Percentiles rank a stretch among this genome's conserved stretches.
Evolutionary conservation across 371 early-diverging fungal genomes (phyloP).

Genomic region (Syncephalastrum racemosum): DNA sequence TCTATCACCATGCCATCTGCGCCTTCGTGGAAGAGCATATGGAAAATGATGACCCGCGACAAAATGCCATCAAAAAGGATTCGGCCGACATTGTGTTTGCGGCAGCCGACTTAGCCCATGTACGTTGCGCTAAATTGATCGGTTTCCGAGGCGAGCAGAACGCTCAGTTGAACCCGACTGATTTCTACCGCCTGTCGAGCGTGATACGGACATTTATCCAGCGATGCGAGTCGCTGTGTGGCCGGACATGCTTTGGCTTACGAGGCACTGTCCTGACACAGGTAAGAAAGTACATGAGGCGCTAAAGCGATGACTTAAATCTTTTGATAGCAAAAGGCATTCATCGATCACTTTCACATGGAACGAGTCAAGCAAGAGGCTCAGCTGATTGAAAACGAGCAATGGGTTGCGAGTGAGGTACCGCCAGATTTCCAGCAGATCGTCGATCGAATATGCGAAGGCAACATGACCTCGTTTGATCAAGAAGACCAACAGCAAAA

Average conservation of each 20-base stretch:
- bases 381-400: conserved; percentile 90
- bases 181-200: conserved; percentile 80
- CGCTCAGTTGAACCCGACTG: conserved; percentile 79
- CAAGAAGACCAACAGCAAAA: conserved; percentile 1
- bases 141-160: conserved; percentile 87
- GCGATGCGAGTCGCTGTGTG: conserved; percentile 72
- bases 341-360: conserved; percentile 87
- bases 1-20: conserved; percentile 59
- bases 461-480: conserved; percentile 22
- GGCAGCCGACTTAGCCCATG: conserved; percentile 80
- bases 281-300: conserved; percentile 23
- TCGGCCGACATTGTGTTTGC: conserved; percentile 69
- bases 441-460: conserved; percentile 70
- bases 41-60: conserved; percentile 11
- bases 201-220: conserved; percentile 78
- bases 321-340: conserved; percentile 71
- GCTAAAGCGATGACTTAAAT: not conserved
- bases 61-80: conserved; percentile 36
- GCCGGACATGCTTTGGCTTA: conserved; percentile 82
- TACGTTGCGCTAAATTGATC: conserved; percentile 84
- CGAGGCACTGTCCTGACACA: conserved; percentile 78
- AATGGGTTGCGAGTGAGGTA: conserved; percentile 91
- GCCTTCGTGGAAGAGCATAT: conserved; percentile 42
- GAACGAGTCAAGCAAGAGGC: conserved; percentile 85
- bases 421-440: conserved; percentile 90